phyloP scores from a whole-genome alignment of 139 green algal species.

The Picochlorum costavermella region DNA sequence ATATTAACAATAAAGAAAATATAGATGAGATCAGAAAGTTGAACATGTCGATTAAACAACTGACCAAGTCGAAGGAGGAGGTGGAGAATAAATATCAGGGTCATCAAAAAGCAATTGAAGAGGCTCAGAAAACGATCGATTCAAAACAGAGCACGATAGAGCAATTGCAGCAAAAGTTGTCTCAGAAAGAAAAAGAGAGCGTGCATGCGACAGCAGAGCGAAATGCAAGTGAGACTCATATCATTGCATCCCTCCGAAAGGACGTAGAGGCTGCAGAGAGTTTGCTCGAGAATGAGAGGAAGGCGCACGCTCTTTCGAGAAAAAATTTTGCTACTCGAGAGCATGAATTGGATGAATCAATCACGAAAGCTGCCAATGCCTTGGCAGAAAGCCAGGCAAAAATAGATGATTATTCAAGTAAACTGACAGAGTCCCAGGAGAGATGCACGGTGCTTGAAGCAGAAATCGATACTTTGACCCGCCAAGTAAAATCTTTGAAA shows the following conservation, averaged over 20 bases:
- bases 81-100: conserved; percentile 21
- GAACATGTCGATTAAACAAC: conserved; percentile 25
- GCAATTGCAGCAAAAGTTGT: conserved; percentile 12
- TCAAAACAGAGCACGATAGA: conserved; percentile 9
- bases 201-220: conserved; percentile 3
- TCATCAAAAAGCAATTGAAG: conserved; percentile 9
- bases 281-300: conserved; percentile 49
- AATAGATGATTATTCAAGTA: conserved; percentile 25
- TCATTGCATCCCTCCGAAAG: conserved; percentile 37
- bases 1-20: conserved; percentile 30
- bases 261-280: conserved; percentile 46
- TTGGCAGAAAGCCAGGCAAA: conserved; percentile 44
- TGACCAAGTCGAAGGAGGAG: conserved; percentile 14
- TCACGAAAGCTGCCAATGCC: conserved; percentile 32
- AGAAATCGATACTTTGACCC: conserved; percentile 20
- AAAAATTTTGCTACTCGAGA: conserved; percentile 37
- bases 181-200: conserved; percentile 8
- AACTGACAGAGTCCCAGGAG: conserved; percentile 20
- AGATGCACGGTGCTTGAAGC: conserved; percentile 17
- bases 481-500: not conserved
- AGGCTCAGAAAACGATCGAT: conserved; percentile 1
- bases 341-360: conserved; percentile 43
- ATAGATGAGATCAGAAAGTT: conserved; percentile 25
- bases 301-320: conserved; percentile 21
- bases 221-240: conserved; percentile 34